A percentile compares a stretch with the other conserved stretches of the same genome.
Evolutionary conservation across 2,329 filamentous ascomycete species (phyloP).

Genomic region (Arthrobotrys entomopaga): DNA sequence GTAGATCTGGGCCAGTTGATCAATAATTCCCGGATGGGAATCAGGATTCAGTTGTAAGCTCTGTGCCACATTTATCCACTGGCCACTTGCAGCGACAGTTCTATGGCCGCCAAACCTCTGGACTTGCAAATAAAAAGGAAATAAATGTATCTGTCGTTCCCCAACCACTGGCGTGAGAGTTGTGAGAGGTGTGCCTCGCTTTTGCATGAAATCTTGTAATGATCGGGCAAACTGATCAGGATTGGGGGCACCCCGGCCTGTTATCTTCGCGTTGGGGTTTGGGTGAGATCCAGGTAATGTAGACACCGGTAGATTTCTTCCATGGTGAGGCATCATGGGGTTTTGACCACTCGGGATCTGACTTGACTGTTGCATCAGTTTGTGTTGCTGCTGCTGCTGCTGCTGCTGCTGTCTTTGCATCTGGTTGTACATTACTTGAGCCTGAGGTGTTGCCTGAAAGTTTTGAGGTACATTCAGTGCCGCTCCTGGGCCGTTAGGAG

Average conservation of each 20-base stretch:
- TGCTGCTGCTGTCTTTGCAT: conserved; percentile 63
- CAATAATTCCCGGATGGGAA: conserved; percentile 73
- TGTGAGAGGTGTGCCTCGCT: conserved; percentile 78
- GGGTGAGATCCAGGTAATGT: conserved; percentile 67
- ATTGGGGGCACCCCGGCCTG: conserved; percentile 61
- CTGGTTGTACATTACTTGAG: conserved; percentile 61
- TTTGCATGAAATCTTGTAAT: conserved; percentile 79
- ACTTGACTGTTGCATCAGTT: conserved; percentile 63
- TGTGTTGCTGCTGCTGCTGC: conserved; percentile 66
- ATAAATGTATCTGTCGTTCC: conserved; percentile 77
- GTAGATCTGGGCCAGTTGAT: conserved; percentile 67
- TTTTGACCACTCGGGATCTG: conserved; percentile 63
- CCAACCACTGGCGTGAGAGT: conserved; percentile 74
- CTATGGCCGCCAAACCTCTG: conserved; percentile 81
- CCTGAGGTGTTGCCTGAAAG: conserved; percentile 65
- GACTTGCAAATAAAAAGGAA: conserved; percentile 80
- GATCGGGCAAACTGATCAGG: conserved; percentile 80
- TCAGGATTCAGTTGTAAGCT: conserved; percentile 71
- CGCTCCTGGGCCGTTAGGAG: conserved; percentile 64
- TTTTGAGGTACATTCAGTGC: conserved; percentile 51
- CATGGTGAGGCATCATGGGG: conserved; percentile 62
- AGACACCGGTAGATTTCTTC: conserved; percentile 70
- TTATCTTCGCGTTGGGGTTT: conserved; percentile 59
- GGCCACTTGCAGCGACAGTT: conserved; percentile 74
- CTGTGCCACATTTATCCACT: conserved; percentile 78